phyloP scores from a whole-genome alignment of 805 yeast species.

The Danielozyma ontarioensis region DNA sequence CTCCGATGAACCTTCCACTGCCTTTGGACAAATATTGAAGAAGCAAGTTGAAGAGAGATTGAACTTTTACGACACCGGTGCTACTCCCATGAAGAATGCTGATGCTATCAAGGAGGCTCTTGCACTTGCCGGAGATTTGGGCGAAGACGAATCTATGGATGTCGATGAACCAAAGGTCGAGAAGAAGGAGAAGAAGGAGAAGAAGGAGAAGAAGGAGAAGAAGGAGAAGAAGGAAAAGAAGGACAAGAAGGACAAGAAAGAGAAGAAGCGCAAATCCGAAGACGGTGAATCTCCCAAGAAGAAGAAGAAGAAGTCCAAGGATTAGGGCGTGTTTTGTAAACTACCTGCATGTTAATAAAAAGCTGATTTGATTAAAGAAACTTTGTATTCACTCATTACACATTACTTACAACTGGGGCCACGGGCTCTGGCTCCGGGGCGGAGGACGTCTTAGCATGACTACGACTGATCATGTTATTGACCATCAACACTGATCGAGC shows the following conservation, averaged over 20 bases:
- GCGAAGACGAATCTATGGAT: slow-evolving; percentile 7
- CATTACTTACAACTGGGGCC: not conserved
- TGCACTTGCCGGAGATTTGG: slow-evolving; percentile 43
- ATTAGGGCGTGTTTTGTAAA: slow-evolving; percentile 14
- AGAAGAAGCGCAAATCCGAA: slow-evolving; percentile 29
- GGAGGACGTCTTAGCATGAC: too few species aligned
- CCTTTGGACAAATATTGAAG: slow-evolving; percentile 86
- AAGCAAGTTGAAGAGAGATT: slow-evolving; percentile 98
- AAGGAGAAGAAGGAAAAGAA: slow-evolving; percentile 29
- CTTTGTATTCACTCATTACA: not conserved
- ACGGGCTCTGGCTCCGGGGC: not conserved
- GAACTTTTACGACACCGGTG: slow-evolving; percentile 93
- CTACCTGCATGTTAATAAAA: not conserved
- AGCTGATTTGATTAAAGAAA: not conserved
- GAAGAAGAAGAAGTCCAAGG: slow-evolving; percentile 45
- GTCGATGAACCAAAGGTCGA: slow-evolving; percentile 11
- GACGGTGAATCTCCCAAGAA: slow-evolving; percentile 35
- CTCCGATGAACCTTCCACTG: slow-evolving; percentile 88
- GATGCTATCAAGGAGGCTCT: slow-evolving; percentile 93
- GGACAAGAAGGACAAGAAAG: slow-evolving; percentile 29
- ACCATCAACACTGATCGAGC: slow-evolving; percentile 45
- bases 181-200: slow-evolving; percentile 20
- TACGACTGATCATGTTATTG: slow-evolving; percentile 18
- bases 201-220: slow-evolving; percentile 25
- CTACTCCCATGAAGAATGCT: slow-evolving; percentile 92